Evolutionary conservation across 371 early-diverging fungal species (phyloP), one percentile per base, ranked within the genome.

Genomic region (Mortierella sp.): DNA sequence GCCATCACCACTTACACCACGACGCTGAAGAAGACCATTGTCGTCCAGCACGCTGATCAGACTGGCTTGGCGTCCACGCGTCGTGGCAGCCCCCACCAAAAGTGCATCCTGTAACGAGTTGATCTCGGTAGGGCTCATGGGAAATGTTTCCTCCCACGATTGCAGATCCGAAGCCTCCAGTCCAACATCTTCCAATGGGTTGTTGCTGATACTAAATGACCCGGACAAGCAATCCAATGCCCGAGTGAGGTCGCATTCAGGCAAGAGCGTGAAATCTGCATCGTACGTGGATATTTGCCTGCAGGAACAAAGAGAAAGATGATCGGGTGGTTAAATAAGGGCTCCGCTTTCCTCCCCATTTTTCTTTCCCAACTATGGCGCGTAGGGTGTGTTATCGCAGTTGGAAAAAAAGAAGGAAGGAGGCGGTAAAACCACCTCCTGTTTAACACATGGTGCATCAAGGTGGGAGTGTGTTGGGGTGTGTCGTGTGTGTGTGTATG

Each of bases 211-310:
- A 6, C 52, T 42, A 50, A 70, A 64, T 24, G 24, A 42, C 8
- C 39, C 39, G 12, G 64, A 59, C 2, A 72, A 47, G 46, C 61
- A 57, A 16, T 61, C 62, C 27, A 61, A 23, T 23, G 72, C 65
- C 16, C 52, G 16, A 48, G 57, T 14, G 8, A 72, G 39, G 30
- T 71, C 72, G 38, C 57, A 63, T 34, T 64, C 66, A n/a, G 64
- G 66, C 58, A 72, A 46, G 8, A 65, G 39, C 23, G 61, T 70
- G 52, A 70, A 70, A 26, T 70, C 71, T 8, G 71, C 71, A 26
- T 70, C 71, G 39, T 70, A 70, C 12, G 71, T 70, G 7, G 71
- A 70, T 16, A 68, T 68, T 68, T 68, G 69, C 58, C 69, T 68
- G 47, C 1, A 31, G 27, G n/a, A n/a, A n/a, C n/a, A n/a, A n/a